A percentile compares a stretch with the other conserved stretches of the same genome.
Evolutionary conservation across 106 monocot genomes (phyloP).

Genomic region (Dendrobium catenatum): DNA sequence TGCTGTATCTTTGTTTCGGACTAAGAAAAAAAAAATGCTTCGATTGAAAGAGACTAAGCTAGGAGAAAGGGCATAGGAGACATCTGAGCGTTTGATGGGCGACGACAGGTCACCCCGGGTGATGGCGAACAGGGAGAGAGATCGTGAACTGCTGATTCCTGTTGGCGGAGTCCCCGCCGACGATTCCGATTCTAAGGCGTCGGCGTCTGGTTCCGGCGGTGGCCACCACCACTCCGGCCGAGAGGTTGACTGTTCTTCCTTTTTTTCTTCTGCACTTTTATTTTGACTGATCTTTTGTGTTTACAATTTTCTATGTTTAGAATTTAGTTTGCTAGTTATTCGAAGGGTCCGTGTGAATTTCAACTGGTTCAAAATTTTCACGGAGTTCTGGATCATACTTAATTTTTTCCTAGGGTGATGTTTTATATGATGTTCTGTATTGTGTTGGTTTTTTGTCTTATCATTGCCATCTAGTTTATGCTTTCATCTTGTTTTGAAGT

Average conservation of each 20-base stretch:
- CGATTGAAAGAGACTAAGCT: background rate
- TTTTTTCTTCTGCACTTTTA: background rate
- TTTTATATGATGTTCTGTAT: background rate
- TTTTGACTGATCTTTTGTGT: background rate
- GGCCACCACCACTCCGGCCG: slow-evolving; percentile 37
- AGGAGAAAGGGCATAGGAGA: background rate
- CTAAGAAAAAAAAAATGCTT: background rate
- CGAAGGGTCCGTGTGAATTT: background rate
- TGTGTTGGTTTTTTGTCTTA: background rate
- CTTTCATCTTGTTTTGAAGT: background rate
- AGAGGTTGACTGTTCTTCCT: slow-evolving; percentile 22
- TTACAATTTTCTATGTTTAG: background rate
- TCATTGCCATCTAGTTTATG: background rate
- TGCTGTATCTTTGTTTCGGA: no score
- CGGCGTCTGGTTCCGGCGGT: slow-evolving; percentile 17
- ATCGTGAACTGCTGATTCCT: slow-evolving; percentile 58
- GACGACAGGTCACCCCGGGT: slow-evolving; percentile 26
- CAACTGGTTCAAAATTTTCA: background rate
- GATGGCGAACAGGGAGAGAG: slow-evolving; percentile 25
- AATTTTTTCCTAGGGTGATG: no score
- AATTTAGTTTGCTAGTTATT: slow-evolving; percentile 1
- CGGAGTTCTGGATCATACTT: background rate
- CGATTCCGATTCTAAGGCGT: slow-evolving; percentile 26
- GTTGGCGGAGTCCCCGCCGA: slow-evolving; percentile 19
- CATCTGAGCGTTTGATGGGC: slow-evolving; percentile 8